Base-by-base conservation (phyloP, 805 yeast genomes). In the Phaffomyces antillensis region DNA sequence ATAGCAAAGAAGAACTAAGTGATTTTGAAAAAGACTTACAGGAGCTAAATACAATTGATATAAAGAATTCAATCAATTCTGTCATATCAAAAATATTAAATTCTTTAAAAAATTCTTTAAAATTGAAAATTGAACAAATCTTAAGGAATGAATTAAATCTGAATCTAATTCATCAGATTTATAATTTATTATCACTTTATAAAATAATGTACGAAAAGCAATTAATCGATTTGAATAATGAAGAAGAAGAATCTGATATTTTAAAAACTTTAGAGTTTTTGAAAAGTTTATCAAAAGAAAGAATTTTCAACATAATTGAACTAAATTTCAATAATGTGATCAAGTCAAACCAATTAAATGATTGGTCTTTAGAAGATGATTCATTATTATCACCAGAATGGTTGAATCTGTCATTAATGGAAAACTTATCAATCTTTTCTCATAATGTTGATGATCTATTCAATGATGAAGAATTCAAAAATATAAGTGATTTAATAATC, bases 321-420 rank as follows among this genome's bases (percentile, higher is more conserved):
- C 60, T 63, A n/a, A 68, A 66, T 40, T 54, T 71, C 32, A 36
- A 53, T 9, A 26, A 40, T n/a, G 50, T 60, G 16, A 47, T 47
- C 13, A 45, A 41, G 26, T 49, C 44, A 36, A 49, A 51, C 23
- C 63, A 63, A 34, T 53, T 52, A 7, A 47, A 52, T 20, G 65
- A 67, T 16, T 50, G 63, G 58, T 64, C 56, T 15, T 48, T 72
- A 16, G 58, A 59, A 38, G 58, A 67, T 42, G 73, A 72, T 26
- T 86, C 86, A 48, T 66, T 86, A 20, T 76, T 82, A 48, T 81
- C 95, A 5, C 96, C 97, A 0, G 95, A 86, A 48, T 90, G 95
- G 89, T 65, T 86, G 20, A 67, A 75, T 40, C 82, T 77, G n/a
- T 79, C 82, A 52, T 72, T 83, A 40, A 66, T 77, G 0, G 83